Evolutionary conservation across 148 eudicot species (phyloP).

Genomic region (Amaranthus hypochondriacus): DNA sequence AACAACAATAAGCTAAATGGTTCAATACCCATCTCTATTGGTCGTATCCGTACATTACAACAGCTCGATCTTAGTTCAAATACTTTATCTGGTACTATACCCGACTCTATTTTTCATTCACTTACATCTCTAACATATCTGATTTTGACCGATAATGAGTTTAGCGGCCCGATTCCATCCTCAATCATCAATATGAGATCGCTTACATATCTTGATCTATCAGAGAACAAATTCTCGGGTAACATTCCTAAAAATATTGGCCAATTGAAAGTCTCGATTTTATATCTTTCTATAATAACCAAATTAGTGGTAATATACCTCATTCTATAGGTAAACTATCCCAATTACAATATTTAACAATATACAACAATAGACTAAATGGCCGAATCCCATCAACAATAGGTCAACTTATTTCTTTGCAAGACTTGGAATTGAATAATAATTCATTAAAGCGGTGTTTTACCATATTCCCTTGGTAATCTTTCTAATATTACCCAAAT

Average conservation of each 20-base stretch:
- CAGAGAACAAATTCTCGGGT: not conserved
- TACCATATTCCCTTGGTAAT: not conserved
- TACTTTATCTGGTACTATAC: constrained; percentile 12
- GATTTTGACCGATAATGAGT: constrained; percentile 40
- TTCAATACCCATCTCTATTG: constrained; percentile 46
- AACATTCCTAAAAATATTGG: not conserved
- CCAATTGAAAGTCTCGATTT: not conserved
- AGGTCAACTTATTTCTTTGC: not conserved
- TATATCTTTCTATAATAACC: not conserved
- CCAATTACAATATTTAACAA: constrained; percentile 28
- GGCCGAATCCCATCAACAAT: not conserved
- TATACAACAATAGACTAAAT: constrained; percentile 40
- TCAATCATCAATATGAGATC: too few relatives aligned
- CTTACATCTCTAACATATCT: constrained; percentile 31
- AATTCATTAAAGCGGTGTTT: not conserved
- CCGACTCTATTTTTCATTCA: constrained; percentile 28
- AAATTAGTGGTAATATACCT: constrained; percentile 37
- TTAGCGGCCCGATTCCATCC: constrained; percentile 28
- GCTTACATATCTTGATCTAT: too few relatives aligned
- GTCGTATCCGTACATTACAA: not conserved
- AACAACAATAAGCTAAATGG: constrained; percentile 50
- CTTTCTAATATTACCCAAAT: not conserved
- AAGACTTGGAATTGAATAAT: not conserved
- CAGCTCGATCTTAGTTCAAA: too few relatives aligned
- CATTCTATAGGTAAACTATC: constrained; percentile 52